Conservation (phyloP, 108 stramenopile species). For the Skeletonema menzelii region DNA sequence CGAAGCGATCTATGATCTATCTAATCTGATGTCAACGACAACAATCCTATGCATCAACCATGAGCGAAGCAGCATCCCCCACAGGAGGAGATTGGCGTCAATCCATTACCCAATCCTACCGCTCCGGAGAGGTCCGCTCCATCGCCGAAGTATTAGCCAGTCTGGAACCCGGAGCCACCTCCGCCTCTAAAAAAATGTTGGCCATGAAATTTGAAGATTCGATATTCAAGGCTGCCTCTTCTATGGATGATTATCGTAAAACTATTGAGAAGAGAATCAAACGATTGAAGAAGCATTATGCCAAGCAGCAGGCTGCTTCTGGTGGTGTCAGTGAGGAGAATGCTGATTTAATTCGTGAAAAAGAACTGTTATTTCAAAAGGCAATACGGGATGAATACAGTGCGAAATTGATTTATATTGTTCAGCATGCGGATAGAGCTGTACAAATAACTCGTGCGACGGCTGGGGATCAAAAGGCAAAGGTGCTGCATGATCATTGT, state of each 20-base stretch:
- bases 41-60: too few relatives aligned
- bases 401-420: constrained; percentile 57
- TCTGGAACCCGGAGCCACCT: constrained; percentile 72
- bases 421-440: constrained; percentile 55
- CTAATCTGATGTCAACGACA: too few relatives aligned
- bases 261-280: constrained; percentile 71
- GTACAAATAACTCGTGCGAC: constrained; percentile 48
- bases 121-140: constrained; percentile 70
- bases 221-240: constrained; percentile 64
- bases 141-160: constrained; percentile 76
- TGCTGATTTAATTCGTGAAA: constrained; percentile 28
- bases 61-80: not conserved
- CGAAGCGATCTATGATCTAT: too few relatives aligned
- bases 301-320: constrained; percentile 3
- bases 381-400: constrained; percentile 58
- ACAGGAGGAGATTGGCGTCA: constrained; percentile 56
- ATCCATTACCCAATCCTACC: constrained; percentile 65
- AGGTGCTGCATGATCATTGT: constrained; percentile 56
- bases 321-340: constrained; percentile 12
- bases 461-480: constrained; percentile 47
- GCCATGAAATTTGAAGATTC: constrained; percentile 80
- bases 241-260: constrained; percentile 73
- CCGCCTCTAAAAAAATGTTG: constrained; percentile 70
- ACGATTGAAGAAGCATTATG: constrained; percentile 72
- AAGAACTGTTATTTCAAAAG: constrained; percentile 29